Evolutionary conservation across 2,329 filamentous ascomycete genomes (phyloP).

Genomic region (Coleophoma eucalyptorum): DNA sequence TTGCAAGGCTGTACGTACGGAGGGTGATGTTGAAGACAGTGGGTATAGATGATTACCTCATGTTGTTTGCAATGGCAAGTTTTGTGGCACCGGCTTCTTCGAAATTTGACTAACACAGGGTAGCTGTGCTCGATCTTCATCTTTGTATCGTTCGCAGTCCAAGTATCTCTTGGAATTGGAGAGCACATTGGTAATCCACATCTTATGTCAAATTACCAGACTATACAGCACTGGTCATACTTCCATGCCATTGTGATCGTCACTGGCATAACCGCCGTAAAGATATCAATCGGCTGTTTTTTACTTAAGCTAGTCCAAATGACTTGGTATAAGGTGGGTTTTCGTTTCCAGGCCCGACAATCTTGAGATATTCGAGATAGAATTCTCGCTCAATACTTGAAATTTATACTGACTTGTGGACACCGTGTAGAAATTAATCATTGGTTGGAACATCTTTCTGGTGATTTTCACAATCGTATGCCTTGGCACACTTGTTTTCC

Average conservation of each 20-base stretch:
- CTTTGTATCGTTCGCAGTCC: conserved; percentile 3
- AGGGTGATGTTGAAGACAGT: conserved; percentile 38
- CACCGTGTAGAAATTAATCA: conserved; percentile 8
- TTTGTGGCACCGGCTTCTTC: neutral
- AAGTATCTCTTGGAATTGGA: conserved; percentile 35
- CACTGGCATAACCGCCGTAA: conserved; percentile 37
- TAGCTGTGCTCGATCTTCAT: conserved; percentile 7
- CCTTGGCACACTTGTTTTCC: conserved; percentile 39
- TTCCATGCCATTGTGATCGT: conserved; percentile 38
- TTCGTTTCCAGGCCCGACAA: conserved; percentile 8
- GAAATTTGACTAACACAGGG: neutral
- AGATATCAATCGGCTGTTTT: conserved; percentile 40
- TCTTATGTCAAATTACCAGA: conserved; percentile 22
- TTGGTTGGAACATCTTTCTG: conserved; percentile 31
- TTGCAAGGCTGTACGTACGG: conserved; percentile 38
- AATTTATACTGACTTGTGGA: neutral
- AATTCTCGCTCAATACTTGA: conserved; percentile 26
- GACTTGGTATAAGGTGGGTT: conserved; percentile 32
- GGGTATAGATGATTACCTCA: conserved; percentile 36
- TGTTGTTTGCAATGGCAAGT: conserved; percentile 36
- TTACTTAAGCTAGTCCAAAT: conserved; percentile 35
- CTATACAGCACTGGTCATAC: conserved; percentile 32
- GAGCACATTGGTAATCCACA: conserved; percentile 29
- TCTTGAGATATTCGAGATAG: conserved; percentile 14
- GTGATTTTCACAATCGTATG: conserved; percentile 36